Conservation (phyloP, 176 grass and related monocot genomes). For the Avena sativa region DNA sequence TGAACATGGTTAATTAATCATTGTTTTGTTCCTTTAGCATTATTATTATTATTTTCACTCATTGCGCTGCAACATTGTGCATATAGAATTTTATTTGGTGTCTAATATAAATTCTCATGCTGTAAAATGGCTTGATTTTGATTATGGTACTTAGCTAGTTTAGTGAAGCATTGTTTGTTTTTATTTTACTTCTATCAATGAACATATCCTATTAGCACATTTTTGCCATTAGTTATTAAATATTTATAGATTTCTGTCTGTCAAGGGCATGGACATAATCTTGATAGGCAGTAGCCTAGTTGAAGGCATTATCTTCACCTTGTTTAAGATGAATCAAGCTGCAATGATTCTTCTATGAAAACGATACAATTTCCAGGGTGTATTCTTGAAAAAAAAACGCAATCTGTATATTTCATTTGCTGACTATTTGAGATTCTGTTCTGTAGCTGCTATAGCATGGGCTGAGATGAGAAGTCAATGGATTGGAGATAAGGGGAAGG, state of each 20-base stretch:
- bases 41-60: neutral
- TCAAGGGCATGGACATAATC: neutral
- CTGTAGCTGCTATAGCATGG: conserved; percentile 82
- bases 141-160: neutral
- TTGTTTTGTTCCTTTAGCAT: conserved; percentile 44
- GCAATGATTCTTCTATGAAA: neutral
- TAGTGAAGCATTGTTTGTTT: neutral
- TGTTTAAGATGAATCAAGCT: conserved; percentile 17
- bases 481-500: conserved; percentile 64
- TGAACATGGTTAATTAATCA: conserved; percentile 58
- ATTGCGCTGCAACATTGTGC: neutral
- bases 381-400: too few relatives aligned
- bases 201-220: conserved; percentile 8
- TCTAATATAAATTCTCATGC: neutral
- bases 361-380: too few relatives aligned
- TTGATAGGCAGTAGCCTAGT: conserved; percentile 19
- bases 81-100: neutral
- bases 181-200: neutral
- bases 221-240: neutral
- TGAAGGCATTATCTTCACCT: neutral
- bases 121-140: conserved; percentile 11
- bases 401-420: conserved; percentile 5
- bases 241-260: conserved; percentile 1
- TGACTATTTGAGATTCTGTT: conserved; percentile 7
- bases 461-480: conserved; percentile 80